These are phyloP conservation scores for Coemansia sp. DNA, from an alignment of 192 early-diverging fungal species.

Conservation along the genomic window DNA sequence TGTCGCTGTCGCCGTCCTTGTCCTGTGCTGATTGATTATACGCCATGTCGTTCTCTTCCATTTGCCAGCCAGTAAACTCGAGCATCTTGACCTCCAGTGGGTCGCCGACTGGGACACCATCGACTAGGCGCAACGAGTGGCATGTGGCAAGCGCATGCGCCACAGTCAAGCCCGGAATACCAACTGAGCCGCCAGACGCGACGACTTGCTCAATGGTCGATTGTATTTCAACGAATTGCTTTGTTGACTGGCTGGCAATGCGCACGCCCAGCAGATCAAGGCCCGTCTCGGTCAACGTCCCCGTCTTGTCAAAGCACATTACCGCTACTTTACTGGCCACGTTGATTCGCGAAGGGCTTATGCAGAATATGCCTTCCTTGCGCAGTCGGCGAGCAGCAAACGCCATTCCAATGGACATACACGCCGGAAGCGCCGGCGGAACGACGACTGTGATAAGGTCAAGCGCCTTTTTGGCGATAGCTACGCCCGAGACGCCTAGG, in stretches of 20 bases:
- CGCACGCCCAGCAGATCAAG: conserved; percentile 90
- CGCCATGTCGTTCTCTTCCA: conserved; percentile 75
- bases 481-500: conserved; percentile 67
- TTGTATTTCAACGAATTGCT: conserved; percentile 45
- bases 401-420: conserved; percentile 94
- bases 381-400: conserved; percentile 90
- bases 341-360: conserved; percentile 91
- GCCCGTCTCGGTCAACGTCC: conserved; percentile 94
- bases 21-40: neutral
- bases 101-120: conserved; percentile 85
- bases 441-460: conserved; percentile 97
- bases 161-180: conserved; percentile 14
- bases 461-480: conserved; percentile 83
- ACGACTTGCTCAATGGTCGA: conserved; percentile 2
- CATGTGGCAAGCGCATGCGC: conserved; percentile 73
- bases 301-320: conserved; percentile 99
- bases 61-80: conserved; percentile 88
- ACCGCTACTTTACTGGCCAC: conserved; percentile 94
- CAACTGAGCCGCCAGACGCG: neutral
- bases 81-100: conserved; percentile 98
- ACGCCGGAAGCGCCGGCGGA: conserved; percentile 94
- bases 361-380: conserved; percentile 85
- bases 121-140: conserved; percentile 85
- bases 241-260: conserved; percentile 33
- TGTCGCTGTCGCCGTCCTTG: neutral